A percentile compares a stretch with the other conserved stretches of the same genome.
Conservation (phyloP, 177 flowering plant genomes). For the Vitis hybrid region DNA sequence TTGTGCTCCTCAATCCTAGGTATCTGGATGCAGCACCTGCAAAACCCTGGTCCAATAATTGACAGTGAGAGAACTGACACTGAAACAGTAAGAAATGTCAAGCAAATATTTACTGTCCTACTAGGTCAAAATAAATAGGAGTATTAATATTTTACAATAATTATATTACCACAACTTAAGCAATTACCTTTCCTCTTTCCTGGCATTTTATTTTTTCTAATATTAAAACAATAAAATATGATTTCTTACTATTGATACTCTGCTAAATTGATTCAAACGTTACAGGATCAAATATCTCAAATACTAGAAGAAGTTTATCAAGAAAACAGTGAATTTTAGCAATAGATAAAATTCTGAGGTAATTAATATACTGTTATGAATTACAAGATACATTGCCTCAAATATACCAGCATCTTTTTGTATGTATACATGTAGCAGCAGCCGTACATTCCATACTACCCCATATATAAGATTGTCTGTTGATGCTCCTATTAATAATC, state of each 20-base stretch:
- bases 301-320: neutral
- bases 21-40: slow-evolving; percentile 77
- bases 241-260: neutral
- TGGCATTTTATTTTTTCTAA: neutral
- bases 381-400: neutral
- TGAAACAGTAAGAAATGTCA: neutral
- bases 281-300: neutral
- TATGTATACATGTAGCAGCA: too few relatives aligned
- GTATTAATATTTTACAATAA: neutral
- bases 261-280: too few relatives aligned
- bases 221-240: neutral
- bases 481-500: neutral
- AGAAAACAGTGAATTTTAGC: neutral
- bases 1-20: slow-evolving; percentile 77
- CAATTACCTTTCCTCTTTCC: neutral
- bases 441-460: neutral
- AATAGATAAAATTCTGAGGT: neutral
- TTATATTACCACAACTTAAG: neutral
- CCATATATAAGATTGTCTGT: neutral
- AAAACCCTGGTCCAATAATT: slow-evolving; percentile 60
- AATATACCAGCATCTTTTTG: neutral
- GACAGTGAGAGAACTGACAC: slow-evolving; percentile 2
- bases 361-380: neutral
- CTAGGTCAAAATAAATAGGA: neutral
- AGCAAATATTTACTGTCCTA: neutral